Base-by-base conservation (phyloP, 2,329 filamentous ascomycete species). In the Madurella mycetomatis region DNA sequence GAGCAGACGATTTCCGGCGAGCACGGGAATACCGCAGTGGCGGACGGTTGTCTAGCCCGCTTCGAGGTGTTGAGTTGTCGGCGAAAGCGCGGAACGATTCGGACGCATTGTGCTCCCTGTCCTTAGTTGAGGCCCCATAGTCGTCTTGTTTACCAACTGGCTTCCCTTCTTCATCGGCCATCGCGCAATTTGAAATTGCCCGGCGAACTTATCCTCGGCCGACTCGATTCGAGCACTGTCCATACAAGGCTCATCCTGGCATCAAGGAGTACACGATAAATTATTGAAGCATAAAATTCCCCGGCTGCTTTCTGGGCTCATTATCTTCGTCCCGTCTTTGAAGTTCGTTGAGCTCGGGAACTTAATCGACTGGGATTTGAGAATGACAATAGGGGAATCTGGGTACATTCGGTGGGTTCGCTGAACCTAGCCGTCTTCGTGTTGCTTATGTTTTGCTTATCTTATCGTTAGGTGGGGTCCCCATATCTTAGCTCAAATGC, bases 1-100 rank as follows among this genome's bases (percentile, higher is more conserved):
- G 57, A 5, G 55, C 53, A 17, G 47, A 40, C 40, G 61, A 59
- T 39, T 55, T 13, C 48, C 49, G 43, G 19, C 49, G 47, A 41
- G 17, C n/a, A 11, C 17, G 46, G 5, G 49, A 56, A 19, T 49
- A 18, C n/a, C 49, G 48, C 19, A 25, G 50, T 9, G 25, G 17
- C 9, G 43, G 41, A 8, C 4, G 5, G 1, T 37, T 37, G 9
- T 37, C 34, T 37, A 16, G 31, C 13, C 8, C 18, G 34, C 15
- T 37, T 4, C 16, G 11, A 1, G 49, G 49, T 2, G 47, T 4
- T 13, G 34, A 16, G 2, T 42, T 2, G 9, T 51, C 32, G 17
- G 50, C 49, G 7, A 48, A 4, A 19, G 44, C 42, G 13, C 25
- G 18, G 5, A 15, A 39, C 2, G 42, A 34, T 17, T 30, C 32